These are phyloP conservation scores for Cotoneaster glaucophyllus DNA, from an alignment of 306 rosid genomes.

Conservation along the genomic window DNA sequence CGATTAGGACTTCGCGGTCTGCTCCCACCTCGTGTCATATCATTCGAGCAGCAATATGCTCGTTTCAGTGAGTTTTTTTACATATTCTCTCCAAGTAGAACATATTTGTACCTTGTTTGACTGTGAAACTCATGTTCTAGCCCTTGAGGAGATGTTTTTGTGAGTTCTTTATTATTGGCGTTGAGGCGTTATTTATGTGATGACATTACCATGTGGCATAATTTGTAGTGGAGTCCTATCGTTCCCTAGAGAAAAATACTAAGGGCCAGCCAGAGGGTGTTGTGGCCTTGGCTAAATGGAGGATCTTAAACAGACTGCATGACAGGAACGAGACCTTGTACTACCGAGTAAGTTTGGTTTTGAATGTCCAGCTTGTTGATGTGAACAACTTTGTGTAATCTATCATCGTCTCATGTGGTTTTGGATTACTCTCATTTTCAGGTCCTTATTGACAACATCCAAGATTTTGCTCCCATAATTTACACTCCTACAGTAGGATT, in stretches of 20 bases:
- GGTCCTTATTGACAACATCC: conserved; percentile 92
- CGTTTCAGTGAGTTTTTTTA: conserved; percentile 68
- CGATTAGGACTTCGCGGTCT: conserved; percentile 97
- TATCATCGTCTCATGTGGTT: conserved; percentile 7
- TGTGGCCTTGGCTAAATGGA: conserved; percentile 91
- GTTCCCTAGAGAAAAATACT: conserved; percentile 89
- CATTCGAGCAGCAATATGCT: conserved; percentile 93
- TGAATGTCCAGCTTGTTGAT: conserved; percentile 11
- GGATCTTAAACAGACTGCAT: conserved; percentile 92
- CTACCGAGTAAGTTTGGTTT: conserved; percentile 66
- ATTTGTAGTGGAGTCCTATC: conserved; percentile 84
- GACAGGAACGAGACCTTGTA: conserved; percentile 95
- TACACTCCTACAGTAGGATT: conserved; percentile 98
- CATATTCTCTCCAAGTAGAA: not conserved
- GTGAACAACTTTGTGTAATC: conserved; percentile 8
- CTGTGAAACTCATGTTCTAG: not conserved
- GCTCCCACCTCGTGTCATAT: conserved; percentile 92
- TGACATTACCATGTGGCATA: conserved; percentile 7
- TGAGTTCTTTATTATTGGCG: not conserved
- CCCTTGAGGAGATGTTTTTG: not conserved
- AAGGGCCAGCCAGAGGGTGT: conserved; percentile 55
- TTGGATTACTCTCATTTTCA: conserved; percentile 26
- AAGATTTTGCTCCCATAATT: conserved; percentile 90
- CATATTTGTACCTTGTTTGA: not conserved
- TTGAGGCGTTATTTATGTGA: not conserved